phyloP scores from a whole-genome alignment of 2,329 filamentous ascomycete species.

The Ophiostoma novo-ulmi region DNA sequence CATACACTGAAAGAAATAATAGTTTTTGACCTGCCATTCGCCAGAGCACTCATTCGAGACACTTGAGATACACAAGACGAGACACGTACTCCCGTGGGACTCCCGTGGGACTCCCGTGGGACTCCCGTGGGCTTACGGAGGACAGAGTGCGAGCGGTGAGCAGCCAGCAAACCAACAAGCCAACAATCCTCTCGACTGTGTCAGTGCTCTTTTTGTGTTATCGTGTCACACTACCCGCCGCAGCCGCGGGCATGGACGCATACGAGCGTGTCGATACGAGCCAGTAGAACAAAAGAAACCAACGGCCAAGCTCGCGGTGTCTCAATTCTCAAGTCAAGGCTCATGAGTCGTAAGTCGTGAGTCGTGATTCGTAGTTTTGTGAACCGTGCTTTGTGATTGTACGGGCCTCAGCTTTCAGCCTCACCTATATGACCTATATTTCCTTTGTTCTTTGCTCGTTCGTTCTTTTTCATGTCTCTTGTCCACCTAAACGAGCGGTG shows the following conservation, averaged over 20 bases:
- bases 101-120: neutral
- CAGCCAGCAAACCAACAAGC: neutral
- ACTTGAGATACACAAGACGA: neutral
- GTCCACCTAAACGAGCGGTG: neutral
- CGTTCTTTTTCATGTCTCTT: neutral
- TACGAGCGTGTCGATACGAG: neutral
- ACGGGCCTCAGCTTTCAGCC: conserved; percentile 10
- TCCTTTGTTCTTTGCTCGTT: neutral
- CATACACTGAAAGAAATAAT: neutral
- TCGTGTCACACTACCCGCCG: neutral
- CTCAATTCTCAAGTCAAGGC: neutral
- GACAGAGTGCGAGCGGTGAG: conserved; percentile 4
- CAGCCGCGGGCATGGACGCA: neutral
- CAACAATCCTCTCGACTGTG: neutral
- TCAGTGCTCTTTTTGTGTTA: neutral
- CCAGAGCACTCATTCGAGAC: neutral
- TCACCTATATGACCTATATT: neutral
- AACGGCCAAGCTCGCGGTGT: neutral
- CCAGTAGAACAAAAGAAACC: neutral
- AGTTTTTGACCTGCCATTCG: conserved; percentile 1
- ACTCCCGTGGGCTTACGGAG: neutral
- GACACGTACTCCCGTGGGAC: neutral
- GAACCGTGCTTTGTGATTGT: neutral
- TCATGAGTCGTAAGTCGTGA: neutral
- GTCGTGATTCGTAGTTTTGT: neutral